Conservation (phyloP, 192 early-diverging fungal genomes). For the Backusella morwellensis region DNA sequence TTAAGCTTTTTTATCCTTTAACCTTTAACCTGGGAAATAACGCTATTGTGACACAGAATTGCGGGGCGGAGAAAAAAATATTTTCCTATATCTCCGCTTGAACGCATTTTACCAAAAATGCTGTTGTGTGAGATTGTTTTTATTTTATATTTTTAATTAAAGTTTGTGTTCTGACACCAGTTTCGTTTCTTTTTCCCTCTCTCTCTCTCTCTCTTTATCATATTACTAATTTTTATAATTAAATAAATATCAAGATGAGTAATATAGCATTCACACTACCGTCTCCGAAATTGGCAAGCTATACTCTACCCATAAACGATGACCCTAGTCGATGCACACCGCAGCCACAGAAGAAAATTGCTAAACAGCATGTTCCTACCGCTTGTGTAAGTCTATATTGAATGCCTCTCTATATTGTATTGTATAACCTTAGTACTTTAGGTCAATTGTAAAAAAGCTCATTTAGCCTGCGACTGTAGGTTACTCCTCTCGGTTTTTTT, state of each 20-base stretch:
- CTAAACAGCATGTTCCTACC: constrained; percentile 77
- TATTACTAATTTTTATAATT: background rate
- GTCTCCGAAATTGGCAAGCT: background rate
- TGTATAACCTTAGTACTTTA: background rate
- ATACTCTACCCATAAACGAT: background rate
- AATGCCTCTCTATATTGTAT: background rate
- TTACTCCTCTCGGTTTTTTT: constrained; percentile 3
- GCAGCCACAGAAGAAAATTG: constrained; percentile 27
- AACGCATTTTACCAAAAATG: background rate
- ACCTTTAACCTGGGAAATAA: background rate
- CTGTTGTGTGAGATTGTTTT: background rate
- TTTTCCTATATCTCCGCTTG: background rate
- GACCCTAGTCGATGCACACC: background rate
- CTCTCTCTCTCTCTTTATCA: background rate
- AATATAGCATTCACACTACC: background rate
- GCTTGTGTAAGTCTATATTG: constrained; percentile 53
- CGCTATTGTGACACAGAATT: background rate
- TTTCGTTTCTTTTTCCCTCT: background rate
- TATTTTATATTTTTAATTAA: background rate
- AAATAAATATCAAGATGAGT: background rate
- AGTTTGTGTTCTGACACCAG: constrained; percentile 5
- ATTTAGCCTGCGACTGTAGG: constrained; percentile 83
- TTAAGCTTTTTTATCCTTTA: background rate
- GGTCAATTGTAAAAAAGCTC: constrained; percentile 81
- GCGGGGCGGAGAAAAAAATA: background rate